phyloP scores from a whole-genome alignment of 331 rosid species.

The Pyracantha coccinea region DNA sequence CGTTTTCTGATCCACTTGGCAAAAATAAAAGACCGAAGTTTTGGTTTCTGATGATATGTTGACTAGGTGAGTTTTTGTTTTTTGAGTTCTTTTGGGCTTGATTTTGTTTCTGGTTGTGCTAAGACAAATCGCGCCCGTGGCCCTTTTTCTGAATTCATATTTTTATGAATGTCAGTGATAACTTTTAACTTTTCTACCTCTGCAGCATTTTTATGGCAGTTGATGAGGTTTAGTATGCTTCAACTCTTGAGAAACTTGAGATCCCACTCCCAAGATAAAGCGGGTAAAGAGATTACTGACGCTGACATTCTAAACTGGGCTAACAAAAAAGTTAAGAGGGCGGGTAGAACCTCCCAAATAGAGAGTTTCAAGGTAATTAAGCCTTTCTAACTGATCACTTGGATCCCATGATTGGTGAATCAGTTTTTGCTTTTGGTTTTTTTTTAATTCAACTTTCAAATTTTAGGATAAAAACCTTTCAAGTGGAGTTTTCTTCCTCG shows the following conservation, averaged over 20 bases:
- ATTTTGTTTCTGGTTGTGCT: not conserved
- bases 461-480: constrained; percentile 88
- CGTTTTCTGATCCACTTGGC: not conserved
- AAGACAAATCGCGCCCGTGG: not conserved
- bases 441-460: constrained; percentile 10
- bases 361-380: constrained; percentile 89
- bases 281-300: constrained; percentile 84
- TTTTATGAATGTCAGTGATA: not conserved
- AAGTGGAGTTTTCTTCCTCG: constrained; percentile 85
- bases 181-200: not conserved
- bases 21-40: not conserved
- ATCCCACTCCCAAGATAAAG: constrained; percentile 79
- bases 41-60: not conserved
- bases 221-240: constrained; percentile 94
- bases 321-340: constrained; percentile 75
- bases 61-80: too few relatives aligned
- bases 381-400: not conserved
- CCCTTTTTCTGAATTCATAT: not conserved
- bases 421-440: constrained; percentile 10
- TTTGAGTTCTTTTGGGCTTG: too few relatives aligned
- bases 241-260: constrained; percentile 92
- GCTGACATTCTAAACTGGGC: constrained; percentile 91
- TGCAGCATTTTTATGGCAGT: constrained; percentile 89
- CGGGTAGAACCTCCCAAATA: constrained; percentile 66
- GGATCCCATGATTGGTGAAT: not conserved